Evolutionary conservation across 1,284 basidiomycete genomes (phyloP), one percentile per base, ranked within the genome.

Genomic region (Erythrobasidium hasegawianum): DNA sequence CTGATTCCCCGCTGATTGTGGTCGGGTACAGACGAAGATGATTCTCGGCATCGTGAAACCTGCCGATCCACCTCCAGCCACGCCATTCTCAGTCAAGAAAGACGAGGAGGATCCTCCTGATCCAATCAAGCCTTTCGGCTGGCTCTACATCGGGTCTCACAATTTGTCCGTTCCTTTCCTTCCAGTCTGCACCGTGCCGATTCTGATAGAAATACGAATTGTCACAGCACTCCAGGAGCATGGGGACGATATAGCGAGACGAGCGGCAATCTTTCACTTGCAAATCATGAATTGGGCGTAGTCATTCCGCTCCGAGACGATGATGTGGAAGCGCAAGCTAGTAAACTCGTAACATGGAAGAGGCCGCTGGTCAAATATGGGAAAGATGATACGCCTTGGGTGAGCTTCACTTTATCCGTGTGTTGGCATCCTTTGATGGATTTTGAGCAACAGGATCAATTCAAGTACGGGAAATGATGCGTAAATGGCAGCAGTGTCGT

Each of bases 81-180:
- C 29, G 13, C 45, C 13, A 13, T 41, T 41, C 11, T n/a, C 1
- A n/a, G 22, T 41, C 10, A 27, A 20, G 24, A 53, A 61, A 24
- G 1, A 26, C 14, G 40, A 20, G n/a, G 22, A 59, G 40, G 40
- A 26, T 10, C 22, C 61, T 10, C 22, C 41, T 18, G 43, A 64
- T 29, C 14, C n/a, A 53, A 33, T 22, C 33, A 40, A 57, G 27
- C 49, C 56, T 24, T 58, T 52, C 20, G 64, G 64, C 7, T 66
- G 52, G 47, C 43, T 66, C 43, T 66, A 66, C 40, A 45, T 66
- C 47, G 64, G 64, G 24, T 66, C 64, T n/a, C 64, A 66, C 39
- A 66, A 66, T 33, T 66, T 58, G 64, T 59, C 22, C 10, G 64
- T 61, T 38, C 5, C 13, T 20, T 8, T 52, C 14, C 7, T 7